Evolutionary conservation across 1,284 basidiomycete species (phyloP).

Genomic region (Leccinum ponderosum): DNA sequence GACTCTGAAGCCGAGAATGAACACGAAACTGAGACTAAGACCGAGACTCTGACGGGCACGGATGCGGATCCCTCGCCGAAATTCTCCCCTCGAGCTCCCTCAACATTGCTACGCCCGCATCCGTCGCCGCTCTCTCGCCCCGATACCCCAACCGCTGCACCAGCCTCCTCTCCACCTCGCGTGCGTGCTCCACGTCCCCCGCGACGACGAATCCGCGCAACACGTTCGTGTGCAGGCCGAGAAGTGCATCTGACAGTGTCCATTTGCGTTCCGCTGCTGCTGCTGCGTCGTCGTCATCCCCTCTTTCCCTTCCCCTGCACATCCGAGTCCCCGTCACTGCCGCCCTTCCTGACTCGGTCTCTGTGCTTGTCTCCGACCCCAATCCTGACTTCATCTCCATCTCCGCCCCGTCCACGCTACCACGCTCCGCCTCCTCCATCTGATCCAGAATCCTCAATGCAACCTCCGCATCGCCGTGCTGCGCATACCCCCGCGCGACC

Average conservation of each 20-base stretch:
- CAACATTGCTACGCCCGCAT: constrained; percentile 24
- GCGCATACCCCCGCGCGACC: constrained; percentile 20
- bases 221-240: constrained; percentile 30
- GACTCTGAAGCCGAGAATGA: too few species aligned
- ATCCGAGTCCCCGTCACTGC: too few species aligned
- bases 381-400: not conserved
- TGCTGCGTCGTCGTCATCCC: too few species aligned
- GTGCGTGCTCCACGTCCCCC: constrained; percentile 21
- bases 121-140: constrained; percentile 19
- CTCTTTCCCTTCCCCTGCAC: not conserved
- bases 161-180: constrained; percentile 27
- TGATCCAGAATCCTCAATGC: constrained; percentile 25
- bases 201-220: constrained; percentile 32
- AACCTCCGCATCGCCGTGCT: constrained; percentile 16
- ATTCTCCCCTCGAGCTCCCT: constrained; percentile 17
- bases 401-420: not conserved
- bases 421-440: constrained; percentile 11
- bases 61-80: not conserved
- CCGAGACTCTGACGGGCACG: too few species aligned
- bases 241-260: constrained; percentile 1
- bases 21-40: not conserved
- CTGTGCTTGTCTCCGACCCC: not conserved
- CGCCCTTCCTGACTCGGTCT: not conserved
- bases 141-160: constrained; percentile 20
- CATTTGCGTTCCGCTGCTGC: constrained; percentile 9